Evolutionary conservation across 176 grass and related monocot species (phyloP), one percentile per base, ranked within the genome.

Genomic region (Cenchrus americanus): DNA sequence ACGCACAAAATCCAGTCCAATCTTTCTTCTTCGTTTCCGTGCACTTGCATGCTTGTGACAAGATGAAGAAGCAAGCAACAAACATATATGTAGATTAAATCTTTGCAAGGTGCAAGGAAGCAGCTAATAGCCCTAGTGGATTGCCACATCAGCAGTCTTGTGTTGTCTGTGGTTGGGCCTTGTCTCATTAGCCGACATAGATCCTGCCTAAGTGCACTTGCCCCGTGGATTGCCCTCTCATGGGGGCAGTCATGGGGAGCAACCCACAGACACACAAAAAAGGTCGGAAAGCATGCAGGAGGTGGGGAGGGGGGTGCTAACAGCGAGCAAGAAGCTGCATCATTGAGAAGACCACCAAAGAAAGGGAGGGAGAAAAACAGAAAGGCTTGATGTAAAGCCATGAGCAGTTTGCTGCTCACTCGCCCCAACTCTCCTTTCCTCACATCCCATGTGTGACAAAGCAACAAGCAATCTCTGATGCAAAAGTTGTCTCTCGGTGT

Each of bases 171-270:
- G 68, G 83, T 65, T 81, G 81, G 55, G 30, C 47, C 30, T 83
- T 91, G 89, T 97, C 87, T 90, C 82, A 83, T 93, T 91, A 89
- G 91, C 89, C 72, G 91, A 97, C 89, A 97, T 70, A 50, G 78
- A 85, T 93, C 85, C 80, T 47, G 73, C 63, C 79, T 82, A 85
- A 79, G 81, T 62, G 52, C 69, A 58, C 12, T 60, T 93, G 91
- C 89, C 73, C 30, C 78, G 60, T 15, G 72, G 79, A 81, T 86
- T 71, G 58, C 66, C 66, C 84, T 75, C 69, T 87, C 41, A 48
- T 37, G 62, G 41, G 19, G 51, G 26, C 62, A 77, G 75, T 86
- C 60, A 76, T 74, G 42, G 75, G 73, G 69, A 51, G 64, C 81
- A 89, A 68, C 23, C 17, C 60, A 60, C 41, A 40, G 69, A 51